phyloP scores from a whole-genome alignment of 2,329 filamentous ascomycete genomes.

The Fusarium sp. region DNA sequence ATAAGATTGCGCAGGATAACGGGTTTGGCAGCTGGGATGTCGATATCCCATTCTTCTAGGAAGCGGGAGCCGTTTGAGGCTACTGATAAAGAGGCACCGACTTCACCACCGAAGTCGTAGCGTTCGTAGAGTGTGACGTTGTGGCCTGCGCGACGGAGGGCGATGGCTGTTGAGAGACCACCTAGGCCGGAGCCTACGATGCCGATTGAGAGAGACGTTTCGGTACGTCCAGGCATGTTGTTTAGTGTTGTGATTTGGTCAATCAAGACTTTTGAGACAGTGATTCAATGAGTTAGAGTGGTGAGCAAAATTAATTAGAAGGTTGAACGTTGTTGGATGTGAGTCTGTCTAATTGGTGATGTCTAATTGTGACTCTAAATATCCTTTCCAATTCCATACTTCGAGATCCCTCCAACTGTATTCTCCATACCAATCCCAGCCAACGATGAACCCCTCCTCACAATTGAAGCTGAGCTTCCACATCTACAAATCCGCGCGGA shows the following conservation, averaged over 20 bases:
- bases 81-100: constrained; percentile 70
- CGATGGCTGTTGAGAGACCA: constrained; percentile 64
- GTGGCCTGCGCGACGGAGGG: constrained; percentile 64
- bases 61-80: constrained; percentile 73
- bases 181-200: constrained; percentile 62
- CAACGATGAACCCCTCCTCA: too few relatives aligned
- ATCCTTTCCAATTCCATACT: too few relatives aligned
- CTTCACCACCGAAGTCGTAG: constrained; percentile 70
- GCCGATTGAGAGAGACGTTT: constrained; percentile 20
- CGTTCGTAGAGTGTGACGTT: constrained; percentile 64
- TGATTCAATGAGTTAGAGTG: background rate
- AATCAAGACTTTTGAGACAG: background rate
- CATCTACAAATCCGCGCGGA: constrained; percentile 11
- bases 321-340: too few relatives aligned
- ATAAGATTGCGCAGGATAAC: constrained; percentile 15
- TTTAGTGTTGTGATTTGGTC: background rate
- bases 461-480: background rate
- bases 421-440: too few relatives aligned
- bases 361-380: background rate
- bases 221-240: constrained; percentile 15
- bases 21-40: constrained; percentile 20
- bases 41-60: constrained; percentile 69
- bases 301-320: too few relatives aligned
- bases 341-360: background rate
- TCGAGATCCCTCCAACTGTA: too few relatives aligned